Evolutionary conservation across 2,329 filamentous ascomycete species (phyloP).

Genomic region (Endothia cerciana): DNA sequence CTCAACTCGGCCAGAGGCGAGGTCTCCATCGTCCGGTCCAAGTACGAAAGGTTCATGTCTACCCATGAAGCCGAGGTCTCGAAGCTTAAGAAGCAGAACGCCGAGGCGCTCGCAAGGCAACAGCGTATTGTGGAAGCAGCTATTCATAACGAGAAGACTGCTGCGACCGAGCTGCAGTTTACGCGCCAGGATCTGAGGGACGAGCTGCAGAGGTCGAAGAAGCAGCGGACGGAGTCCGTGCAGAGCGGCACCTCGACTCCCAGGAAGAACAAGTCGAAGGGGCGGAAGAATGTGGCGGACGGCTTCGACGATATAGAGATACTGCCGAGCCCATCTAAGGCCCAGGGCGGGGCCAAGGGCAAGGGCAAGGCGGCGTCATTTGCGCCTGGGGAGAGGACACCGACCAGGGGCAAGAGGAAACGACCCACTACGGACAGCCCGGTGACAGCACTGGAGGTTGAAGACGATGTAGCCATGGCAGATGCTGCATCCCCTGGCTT

Average conservation of each 20-base stretch:
- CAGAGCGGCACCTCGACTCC: constrained; percentile 57
- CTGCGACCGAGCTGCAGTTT: constrained; percentile 73
- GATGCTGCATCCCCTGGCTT: constrained; percentile 11
- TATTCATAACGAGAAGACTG: constrained; percentile 66
- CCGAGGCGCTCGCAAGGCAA: constrained; percentile 66
- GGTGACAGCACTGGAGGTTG: constrained; percentile 60
- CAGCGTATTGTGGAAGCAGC: constrained; percentile 67
- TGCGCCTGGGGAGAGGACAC: constrained; percentile 57
- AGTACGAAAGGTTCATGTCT: constrained; percentile 63
- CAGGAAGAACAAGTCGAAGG: constrained; percentile 59
- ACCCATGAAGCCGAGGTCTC: constrained; percentile 66
- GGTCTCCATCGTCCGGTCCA: constrained; percentile 74
- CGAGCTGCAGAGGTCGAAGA: constrained; percentile 50
- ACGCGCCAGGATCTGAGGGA: constrained; percentile 72
- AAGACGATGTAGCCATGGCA: constrained; percentile 43
- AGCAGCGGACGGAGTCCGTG: constrained; percentile 47
- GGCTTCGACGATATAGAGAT: constrained; percentile 75
- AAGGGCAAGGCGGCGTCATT: constrained; percentile 45
- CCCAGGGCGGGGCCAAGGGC: constrained; percentile 42
- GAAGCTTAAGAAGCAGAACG: constrained; percentile 64
- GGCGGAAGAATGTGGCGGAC: constrained; percentile 64
- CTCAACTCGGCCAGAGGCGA: constrained; percentile 70
- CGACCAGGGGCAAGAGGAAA: constrained; percentile 73
- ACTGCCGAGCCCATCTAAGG: constrained; percentile 57
- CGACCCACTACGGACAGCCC: constrained; percentile 69